phyloP scores from a whole-genome alignment of 371 early-diverging fungal genomes.

The Apophysomyces sp. region DNA sequence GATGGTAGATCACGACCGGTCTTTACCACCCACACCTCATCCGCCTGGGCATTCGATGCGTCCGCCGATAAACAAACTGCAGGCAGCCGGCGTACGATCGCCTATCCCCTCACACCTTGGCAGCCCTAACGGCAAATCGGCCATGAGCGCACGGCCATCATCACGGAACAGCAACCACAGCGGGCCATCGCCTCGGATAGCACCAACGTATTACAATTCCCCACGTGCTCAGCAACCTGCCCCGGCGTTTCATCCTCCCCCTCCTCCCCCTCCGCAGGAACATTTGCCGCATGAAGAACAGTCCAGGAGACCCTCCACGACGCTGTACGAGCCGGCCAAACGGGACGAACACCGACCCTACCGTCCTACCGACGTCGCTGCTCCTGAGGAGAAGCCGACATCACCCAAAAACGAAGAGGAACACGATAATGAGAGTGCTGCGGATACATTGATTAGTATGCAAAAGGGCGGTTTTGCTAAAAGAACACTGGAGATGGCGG shows the following conservation, averaged over 20 bases:
- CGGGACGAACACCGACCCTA: not conserved
- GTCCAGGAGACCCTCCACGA: not conserved
- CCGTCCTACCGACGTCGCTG: not conserved
- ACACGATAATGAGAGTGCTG: conserved; percentile 32
- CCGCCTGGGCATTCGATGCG: conserved; percentile 5
- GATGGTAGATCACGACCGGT: conserved; percentile 20
- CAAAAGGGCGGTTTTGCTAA: conserved; percentile 19
- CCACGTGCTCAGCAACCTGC: conserved; percentile 6
- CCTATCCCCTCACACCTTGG: conserved; percentile 22
- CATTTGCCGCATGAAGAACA: not conserved
- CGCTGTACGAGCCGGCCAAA: not conserved
- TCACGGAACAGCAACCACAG: conserved; percentile 7
- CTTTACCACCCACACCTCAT: conserved; percentile 12
- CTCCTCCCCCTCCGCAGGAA: not conserved
- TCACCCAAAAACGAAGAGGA: not conserved
- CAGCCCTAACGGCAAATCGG: conserved; percentile 3
- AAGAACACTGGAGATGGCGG: conserved; percentile 25
- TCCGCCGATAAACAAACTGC: not conserved
- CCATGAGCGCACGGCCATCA: conserved; percentile 8
- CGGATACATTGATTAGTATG: conserved; percentile 41
- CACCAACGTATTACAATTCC: not conserved
- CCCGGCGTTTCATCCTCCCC: not conserved
- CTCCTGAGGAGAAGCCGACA: not conserved
- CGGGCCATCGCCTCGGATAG: not conserved
- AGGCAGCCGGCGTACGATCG: conserved; percentile 11